Evolutionary conservation across 2,329 filamentous ascomycete species (phyloP).

Genomic region (Ceratocystis eucalypticola): DNA sequence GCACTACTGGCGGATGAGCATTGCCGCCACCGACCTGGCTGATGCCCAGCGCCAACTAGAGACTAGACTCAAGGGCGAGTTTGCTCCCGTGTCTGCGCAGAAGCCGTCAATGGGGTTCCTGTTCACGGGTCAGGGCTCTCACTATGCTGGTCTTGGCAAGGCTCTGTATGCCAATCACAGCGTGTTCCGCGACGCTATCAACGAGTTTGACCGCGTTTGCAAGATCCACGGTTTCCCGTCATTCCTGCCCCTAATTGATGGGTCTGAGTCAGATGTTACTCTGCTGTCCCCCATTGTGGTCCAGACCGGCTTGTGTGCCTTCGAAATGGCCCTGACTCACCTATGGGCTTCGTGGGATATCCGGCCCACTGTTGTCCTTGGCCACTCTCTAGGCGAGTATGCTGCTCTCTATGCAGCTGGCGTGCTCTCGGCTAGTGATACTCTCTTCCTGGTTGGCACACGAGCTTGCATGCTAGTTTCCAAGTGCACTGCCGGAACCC

Average conservation of each 20-base stretch:
- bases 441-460: constrained; percentile 56
- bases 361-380: constrained; percentile 40
- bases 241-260: constrained; percentile 36
- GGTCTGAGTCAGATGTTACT: constrained; percentile 31
- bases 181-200: constrained; percentile 38
- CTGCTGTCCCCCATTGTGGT: constrained; percentile 37
- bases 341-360: constrained; percentile 46
- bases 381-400: constrained; percentile 59
- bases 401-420: constrained; percentile 58
- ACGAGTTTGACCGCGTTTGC: constrained; percentile 43
- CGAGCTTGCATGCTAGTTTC: constrained; percentile 52
- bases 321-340: constrained; percentile 44
- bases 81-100: constrained; percentile 40
- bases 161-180: constrained; percentile 36
- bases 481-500: constrained; percentile 51
- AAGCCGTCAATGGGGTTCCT: constrained; percentile 33
- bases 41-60: constrained; percentile 35
- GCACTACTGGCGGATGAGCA: constrained; percentile 42
- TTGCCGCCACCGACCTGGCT: constrained; percentile 30
- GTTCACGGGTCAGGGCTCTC: constrained; percentile 45
- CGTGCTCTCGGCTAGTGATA: constrained; percentile 55
- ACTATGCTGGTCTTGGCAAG: constrained; percentile 38
- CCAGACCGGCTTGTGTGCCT: constrained; percentile 40
- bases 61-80: constrained; percentile 40
- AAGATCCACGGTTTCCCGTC: constrained; percentile 41